phyloP scores from a whole-genome alignment of 306 rosid species.

The Trifolium fragiferum region DNA sequence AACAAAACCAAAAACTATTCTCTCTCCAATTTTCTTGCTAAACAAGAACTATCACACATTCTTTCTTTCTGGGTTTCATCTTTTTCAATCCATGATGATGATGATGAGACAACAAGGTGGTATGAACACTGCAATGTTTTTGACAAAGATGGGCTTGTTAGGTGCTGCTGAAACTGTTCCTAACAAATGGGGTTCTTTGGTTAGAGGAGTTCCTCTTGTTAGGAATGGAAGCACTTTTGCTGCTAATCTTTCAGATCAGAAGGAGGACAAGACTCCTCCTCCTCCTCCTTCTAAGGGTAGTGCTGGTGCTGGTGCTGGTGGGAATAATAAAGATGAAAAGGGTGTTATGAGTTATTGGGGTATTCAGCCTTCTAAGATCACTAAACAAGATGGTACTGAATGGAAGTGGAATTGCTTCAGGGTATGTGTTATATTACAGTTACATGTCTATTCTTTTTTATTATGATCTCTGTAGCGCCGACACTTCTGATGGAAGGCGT shows the following conservation, averaged over 20 bases:
- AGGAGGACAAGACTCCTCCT: background rate
- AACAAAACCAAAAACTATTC: background rate
- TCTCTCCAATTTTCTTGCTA: background rate
- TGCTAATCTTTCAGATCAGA: conserved; percentile 40
- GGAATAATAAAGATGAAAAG: conserved; percentile 43
- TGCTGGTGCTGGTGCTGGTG: conserved; percentile 8
- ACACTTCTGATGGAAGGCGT: too few relatives aligned
- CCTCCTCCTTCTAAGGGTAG: background rate
- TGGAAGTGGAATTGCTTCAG: conserved; percentile 81
- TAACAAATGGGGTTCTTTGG: background rate
- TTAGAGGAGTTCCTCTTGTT: conserved; percentile 19
- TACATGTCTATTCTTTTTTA: too few relatives aligned
- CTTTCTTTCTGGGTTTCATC: background rate
- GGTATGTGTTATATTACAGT: conserved; percentile 40
- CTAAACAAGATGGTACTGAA: conserved; percentile 63
- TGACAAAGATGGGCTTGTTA: conserved; percentile 35
- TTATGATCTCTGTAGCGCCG: too few relatives aligned
- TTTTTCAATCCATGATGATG: conserved; percentile 21
- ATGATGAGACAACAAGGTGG: conserved; percentile 37
- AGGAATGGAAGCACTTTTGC: conserved; percentile 45
- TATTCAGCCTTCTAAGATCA: conserved; percentile 42
- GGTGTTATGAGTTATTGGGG: conserved; percentile 71
- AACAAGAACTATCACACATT: background rate
- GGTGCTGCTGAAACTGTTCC: conserved; percentile 3
- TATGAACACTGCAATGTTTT: background rate